phyloP scores from a whole-genome alignment of 2,329 filamentous ascomycete genomes.

The Xylariaceae sp. region DNA sequence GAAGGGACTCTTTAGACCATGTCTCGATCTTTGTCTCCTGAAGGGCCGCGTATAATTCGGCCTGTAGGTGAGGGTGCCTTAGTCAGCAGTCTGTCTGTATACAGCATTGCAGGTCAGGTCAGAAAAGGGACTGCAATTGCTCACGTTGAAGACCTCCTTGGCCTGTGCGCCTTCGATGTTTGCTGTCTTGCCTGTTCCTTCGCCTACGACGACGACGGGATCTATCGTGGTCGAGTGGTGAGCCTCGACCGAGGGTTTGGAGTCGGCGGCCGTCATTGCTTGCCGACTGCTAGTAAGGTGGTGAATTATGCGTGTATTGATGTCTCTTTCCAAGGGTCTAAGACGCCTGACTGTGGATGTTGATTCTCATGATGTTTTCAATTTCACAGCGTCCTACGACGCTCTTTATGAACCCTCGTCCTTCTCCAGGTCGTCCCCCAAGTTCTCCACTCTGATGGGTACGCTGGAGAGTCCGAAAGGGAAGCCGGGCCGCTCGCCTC shows the following conservation, averaged over 20 bases:
- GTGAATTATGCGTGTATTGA: too few species aligned
- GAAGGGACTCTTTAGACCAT: conserved; percentile 37
- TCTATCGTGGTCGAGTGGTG: conserved; percentile 16
- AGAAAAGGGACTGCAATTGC: too few species aligned
- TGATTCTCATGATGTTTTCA: too few species aligned
- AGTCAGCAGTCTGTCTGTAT: too few species aligned
- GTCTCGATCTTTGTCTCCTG: conserved; percentile 40
- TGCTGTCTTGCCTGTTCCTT: conserved; percentile 26
- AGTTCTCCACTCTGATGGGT: conserved; percentile 8
- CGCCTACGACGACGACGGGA: conserved; percentile 20
- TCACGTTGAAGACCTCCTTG: conserved; percentile 38
- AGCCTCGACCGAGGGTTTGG: conserved; percentile 13
- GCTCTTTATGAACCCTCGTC: conserved; percentile 10
- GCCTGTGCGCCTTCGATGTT: conserved; percentile 32
- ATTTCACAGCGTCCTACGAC: conserved; percentile 4
- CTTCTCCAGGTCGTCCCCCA: conserved; percentile 10
- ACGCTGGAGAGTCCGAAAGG: conserved; percentile 9
- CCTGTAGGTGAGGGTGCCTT: conserved; percentile 27
- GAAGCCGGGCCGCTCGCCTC: conserved; percentile 15
- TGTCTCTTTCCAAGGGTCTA: background rate
- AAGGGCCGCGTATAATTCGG: conserved; percentile 43
- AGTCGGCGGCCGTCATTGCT: conserved; percentile 5
- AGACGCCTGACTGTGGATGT: background rate
- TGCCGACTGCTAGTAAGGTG: conserved; percentile 1
- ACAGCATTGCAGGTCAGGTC: too few species aligned